Conservation (phyloP, 331 rosid species). For the Rosa hybrid region DNA sequence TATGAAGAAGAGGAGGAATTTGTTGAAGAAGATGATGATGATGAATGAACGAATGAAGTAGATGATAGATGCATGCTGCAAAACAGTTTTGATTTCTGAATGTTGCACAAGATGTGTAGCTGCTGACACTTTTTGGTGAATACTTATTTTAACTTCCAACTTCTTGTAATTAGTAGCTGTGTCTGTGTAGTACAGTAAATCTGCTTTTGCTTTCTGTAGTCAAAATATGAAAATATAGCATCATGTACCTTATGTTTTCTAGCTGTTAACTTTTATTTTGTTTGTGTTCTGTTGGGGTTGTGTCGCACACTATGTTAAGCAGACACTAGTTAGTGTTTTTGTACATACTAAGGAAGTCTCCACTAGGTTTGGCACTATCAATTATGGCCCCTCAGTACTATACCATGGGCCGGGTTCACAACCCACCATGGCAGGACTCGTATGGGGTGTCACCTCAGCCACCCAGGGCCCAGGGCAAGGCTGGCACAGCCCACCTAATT, state of each 20-base stretch:
- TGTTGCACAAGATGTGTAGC: neutral
- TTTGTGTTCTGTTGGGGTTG: no score
- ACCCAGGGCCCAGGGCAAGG: no score
- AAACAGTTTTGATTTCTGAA: neutral
- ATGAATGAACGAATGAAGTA: constrained; percentile 7
- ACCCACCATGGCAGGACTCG: no score
- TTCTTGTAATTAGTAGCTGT: neutral
- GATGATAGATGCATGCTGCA: constrained; percentile 27
- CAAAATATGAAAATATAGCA: neutral
- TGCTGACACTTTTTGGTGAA: neutral
- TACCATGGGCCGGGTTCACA: no score
- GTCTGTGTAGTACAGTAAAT: neutral
- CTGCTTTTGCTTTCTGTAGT: neutral
- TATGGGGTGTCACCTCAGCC: no score
- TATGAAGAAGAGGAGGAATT: constrained; percentile 44
- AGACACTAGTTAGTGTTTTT: no score
- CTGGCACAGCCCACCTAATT: no score
- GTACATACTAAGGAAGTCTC: no score
- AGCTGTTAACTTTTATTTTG: no score
- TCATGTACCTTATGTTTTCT: neutral
- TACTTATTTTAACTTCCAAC: neutral
- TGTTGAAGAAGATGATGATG: constrained; percentile 55
- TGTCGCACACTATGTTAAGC: no score
- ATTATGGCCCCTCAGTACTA: no score
- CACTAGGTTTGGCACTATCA: no score